Evolutionary conservation across 1,284 basidiomycete genomes (phyloP).

Genomic region (Xanthoconium separans): DNA sequence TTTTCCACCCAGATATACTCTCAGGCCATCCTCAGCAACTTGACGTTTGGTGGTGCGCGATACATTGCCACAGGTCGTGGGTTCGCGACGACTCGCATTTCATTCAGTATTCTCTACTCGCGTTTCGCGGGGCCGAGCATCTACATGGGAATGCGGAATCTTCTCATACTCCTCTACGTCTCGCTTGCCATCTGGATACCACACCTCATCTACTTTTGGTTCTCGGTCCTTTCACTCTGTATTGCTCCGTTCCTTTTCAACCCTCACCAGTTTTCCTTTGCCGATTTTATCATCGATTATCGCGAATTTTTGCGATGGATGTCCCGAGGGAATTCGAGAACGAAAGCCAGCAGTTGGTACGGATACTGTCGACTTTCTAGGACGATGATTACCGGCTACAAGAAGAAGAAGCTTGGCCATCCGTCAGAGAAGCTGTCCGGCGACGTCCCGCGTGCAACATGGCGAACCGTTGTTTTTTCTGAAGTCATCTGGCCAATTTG

Average conservation of each 20-base stretch:
- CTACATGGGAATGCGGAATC: constrained; percentile 93
- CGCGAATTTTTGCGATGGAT: constrained; percentile 97
- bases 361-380: constrained; percentile 94
- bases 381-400: constrained; percentile 96
- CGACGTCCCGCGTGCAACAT: constrained; percentile 87
- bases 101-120: constrained; percentile 93
- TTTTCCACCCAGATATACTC: constrained; percentile 98
- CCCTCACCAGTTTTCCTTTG: constrained; percentile 94
- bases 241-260: constrained; percentile 97
- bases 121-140: constrained; percentile 98
- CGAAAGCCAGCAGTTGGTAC: constrained; percentile 97
- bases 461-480: constrained; percentile 82
- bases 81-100: constrained; percentile 93
- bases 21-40: constrained; percentile 91
- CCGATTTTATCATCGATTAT: constrained; percentile 97
- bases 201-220: constrained; percentile 97
- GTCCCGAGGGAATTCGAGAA: constrained; percentile 93
- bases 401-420: constrained; percentile 95
- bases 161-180: constrained; percentile 85
- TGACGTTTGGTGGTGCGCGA: constrained; percentile 94
- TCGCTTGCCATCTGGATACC: constrained; percentile 91
- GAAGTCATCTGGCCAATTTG: constrained; percentile 86
- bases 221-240: constrained; percentile 87
- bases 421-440: constrained; percentile 94
- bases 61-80: constrained; percentile 98